Evolutionary conservation across 306 rosid species (phyloP).

Genomic region (Ormosia semicastrata): DNA sequence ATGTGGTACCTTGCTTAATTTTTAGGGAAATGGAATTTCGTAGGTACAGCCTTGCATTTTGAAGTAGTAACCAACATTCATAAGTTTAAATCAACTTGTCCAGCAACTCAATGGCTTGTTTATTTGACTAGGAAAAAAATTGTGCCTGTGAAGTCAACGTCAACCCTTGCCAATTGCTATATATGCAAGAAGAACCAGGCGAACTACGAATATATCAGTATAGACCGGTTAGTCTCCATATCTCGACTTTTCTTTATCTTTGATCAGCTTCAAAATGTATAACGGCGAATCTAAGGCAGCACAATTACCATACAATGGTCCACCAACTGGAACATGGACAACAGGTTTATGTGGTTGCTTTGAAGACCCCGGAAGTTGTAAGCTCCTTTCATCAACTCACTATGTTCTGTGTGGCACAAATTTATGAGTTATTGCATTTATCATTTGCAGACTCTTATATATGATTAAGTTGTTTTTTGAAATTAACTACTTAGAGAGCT

Average conservation of each 20-base stretch:
- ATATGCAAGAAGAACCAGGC: neutral
- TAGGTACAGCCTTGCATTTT: slow-evolving; percentile 24
- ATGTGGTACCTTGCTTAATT: neutral
- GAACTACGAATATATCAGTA: neutral
- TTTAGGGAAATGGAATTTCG: slow-evolving; percentile 12
- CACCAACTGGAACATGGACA: slow-evolving; percentile 33
- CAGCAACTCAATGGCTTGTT: neutral
- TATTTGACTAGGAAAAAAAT: neutral
- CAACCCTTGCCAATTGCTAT: slow-evolving; percentile 25
- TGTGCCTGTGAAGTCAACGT: neutral
- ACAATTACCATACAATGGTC: neutral
- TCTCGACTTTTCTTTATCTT: neutral
- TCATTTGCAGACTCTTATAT: neutral
- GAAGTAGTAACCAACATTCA: neutral
- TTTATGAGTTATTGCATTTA: neutral
- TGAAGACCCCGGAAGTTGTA: slow-evolving; percentile 35
- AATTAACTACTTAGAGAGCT: neutral
- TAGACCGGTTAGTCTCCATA: neutral
- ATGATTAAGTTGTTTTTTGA: neutral
- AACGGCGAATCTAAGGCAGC: slow-evolving; percentile 11
- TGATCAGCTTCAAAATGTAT: slow-evolving; percentile 21
- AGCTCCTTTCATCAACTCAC: neutral
- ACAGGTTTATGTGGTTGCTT: slow-evolving; percentile 39
- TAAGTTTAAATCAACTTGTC: neutral
- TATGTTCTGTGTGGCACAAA: neutral